Evolutionary conservation across 768 basidiomycete species (phyloP).

Genomic region (Tephrocybe sp.): DNA sequence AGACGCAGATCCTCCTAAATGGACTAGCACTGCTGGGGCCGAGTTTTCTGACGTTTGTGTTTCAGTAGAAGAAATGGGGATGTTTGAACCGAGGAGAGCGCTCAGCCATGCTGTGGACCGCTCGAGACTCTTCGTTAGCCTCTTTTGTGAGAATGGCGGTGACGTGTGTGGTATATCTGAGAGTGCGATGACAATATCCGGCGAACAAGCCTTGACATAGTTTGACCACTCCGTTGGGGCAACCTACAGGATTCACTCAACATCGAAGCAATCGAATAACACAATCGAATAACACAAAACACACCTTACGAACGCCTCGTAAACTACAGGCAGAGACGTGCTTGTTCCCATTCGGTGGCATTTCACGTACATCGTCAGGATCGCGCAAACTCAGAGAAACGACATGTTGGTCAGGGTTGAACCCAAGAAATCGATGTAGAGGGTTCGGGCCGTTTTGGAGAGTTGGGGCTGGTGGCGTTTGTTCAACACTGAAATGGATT

Average conservation of each 20-base stretch:
- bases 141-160: constrained; percentile 73
- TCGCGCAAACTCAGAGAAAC: constrained; percentile 63
- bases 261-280: neutral
- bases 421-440: constrained; percentile 68
- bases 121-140: constrained; percentile 72
- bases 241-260: constrained; percentile 35
- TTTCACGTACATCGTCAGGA: constrained; percentile 58
- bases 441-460: constrained; percentile 49
- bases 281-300: too few species aligned
- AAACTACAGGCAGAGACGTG: constrained; percentile 56
- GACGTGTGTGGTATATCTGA: constrained; percentile 66
- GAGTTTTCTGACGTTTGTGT: neutral
- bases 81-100: constrained; percentile 38
- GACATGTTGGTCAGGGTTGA: constrained; percentile 42
- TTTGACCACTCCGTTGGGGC: constrained; percentile 51
- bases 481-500: constrained; percentile 51
- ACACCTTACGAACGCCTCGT: constrained; percentile 71
- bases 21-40: constrained; percentile 56
- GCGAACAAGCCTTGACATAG: constrained; percentile 50
- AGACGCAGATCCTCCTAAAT: constrained; percentile 63
- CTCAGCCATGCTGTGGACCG: constrained; percentile 65
- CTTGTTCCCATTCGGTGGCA: constrained; percentile 69
- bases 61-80: neutral
- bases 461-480: constrained; percentile 63
- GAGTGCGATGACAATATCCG: constrained; percentile 71